Evolutionary conservation across 495 filamentous ascomycete species (phyloP).

Genomic region (Penicillium nucicola): DNA sequence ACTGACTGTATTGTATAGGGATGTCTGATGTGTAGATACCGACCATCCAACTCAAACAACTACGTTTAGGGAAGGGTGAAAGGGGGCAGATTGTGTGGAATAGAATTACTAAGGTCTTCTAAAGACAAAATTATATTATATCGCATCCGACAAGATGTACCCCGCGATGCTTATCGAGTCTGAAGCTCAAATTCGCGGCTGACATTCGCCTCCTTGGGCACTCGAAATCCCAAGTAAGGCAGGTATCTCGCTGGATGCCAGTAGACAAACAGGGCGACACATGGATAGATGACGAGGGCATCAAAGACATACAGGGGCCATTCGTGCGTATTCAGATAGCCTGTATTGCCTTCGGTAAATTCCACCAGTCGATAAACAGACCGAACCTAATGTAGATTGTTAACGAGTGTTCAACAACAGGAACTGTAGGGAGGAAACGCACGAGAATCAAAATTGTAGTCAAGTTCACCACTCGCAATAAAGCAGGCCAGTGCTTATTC

Average conservation of each 20-base stretch:
- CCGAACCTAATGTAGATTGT: conserved; percentile 43
- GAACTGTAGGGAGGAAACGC: conserved; percentile 3
- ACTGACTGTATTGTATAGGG: no score
- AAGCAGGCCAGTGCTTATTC: conserved; percentile 46
- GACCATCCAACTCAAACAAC: no score
- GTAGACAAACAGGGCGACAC: conserved; percentile 49
- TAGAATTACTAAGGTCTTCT: no score
- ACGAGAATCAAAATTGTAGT: conserved; percentile 54
- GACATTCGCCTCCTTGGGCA: conserved; percentile 8
- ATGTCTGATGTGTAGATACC: no score
- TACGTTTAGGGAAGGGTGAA: no score
- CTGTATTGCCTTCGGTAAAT: conserved; percentile 52
- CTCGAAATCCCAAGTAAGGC: conserved; percentile 35
- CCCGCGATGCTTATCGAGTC: neutral
- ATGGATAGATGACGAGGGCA: conserved; percentile 49
- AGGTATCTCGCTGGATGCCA: conserved; percentile 46
- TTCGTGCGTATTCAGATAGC: conserved; percentile 53
- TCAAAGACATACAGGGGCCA: conserved; percentile 63
- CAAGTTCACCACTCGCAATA: conserved; percentile 51
- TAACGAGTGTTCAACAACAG: neutral
- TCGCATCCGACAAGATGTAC: neutral
- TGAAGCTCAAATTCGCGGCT: neutral
- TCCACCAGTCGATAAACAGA: conserved; percentile 62
- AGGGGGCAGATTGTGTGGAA: no score
- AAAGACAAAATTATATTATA: neutral